Evolutionary conservation across 768 basidiomycete genomes (phyloP).

Genomic region (Dioszegia aurantiaca): DNA sequence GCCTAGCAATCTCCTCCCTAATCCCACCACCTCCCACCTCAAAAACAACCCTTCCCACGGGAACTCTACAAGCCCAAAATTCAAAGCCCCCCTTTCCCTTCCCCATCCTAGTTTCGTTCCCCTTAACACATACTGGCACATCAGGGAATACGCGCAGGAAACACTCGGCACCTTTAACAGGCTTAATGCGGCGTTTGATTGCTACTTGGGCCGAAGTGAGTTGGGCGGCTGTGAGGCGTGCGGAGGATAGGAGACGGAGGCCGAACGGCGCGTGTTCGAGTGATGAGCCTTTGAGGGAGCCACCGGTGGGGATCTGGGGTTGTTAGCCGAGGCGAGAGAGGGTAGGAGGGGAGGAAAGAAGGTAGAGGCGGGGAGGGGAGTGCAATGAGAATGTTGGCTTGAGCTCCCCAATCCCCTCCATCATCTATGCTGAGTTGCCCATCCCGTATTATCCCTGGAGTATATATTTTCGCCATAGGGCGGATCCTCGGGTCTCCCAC

Average conservation of each 20-base stretch:
- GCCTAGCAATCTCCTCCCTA: slow-evolving; percentile 85
- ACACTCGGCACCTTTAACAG: slow-evolving; percentile 81
- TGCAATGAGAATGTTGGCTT: no score
- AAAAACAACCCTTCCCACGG: slow-evolving; percentile 83
- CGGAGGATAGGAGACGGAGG: slow-evolving; percentile 78
- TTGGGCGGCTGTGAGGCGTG: slow-evolving; percentile 82
- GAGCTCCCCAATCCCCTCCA: no score
- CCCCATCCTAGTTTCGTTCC: slow-evolving; percentile 98
- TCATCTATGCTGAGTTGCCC: no score
- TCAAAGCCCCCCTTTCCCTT: slow-evolving; percentile 98
- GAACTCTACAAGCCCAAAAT: slow-evolving; percentile 86
- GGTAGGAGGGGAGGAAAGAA: not conserved
- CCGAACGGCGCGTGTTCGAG: slow-evolving; percentile 91
- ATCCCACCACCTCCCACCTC: slow-evolving; percentile 88
- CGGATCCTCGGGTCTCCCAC: not conserved
- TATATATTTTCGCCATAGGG: no score
- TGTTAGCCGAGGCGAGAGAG: not conserved
- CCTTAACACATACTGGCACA: slow-evolving; percentile 96
- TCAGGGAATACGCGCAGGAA: slow-evolving; percentile 91
- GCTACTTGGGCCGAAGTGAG: slow-evolving; percentile 81
- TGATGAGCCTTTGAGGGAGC: slow-evolving; percentile 88
- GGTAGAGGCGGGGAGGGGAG: no score
- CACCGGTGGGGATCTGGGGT: slow-evolving; percentile 57
- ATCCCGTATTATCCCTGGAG: no score
- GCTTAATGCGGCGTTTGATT: slow-evolving; percentile 82